A percentile compares a stretch with the other conserved stretches of the same genome.
Conservation (phyloP, 345 rosid species). For the Lenwebbia sp. region DNA sequence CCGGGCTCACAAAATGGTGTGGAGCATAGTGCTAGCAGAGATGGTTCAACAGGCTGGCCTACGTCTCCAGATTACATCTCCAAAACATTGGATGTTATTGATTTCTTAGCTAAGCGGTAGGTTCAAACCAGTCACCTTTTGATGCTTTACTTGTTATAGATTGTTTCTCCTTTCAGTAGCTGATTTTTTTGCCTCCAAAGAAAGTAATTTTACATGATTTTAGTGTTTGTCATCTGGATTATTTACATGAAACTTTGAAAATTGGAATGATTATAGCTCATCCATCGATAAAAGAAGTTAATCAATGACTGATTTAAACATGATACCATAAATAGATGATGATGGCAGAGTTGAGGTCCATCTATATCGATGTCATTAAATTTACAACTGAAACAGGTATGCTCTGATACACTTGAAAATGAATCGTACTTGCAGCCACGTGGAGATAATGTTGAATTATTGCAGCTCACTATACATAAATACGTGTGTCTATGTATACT, state of each 20-base stretch:
- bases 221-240: too few species aligned
- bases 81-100: constrained; percentile 48
- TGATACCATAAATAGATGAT: too few species aligned
- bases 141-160: neutral
- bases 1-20: constrained; percentile 79
- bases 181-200: neutral
- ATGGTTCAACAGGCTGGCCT: constrained; percentile 53
- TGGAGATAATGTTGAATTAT: neutral
- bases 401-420: neutral
- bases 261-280: too few species aligned
- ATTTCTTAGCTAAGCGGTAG: constrained; percentile 73
- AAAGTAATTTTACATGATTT: too few species aligned
- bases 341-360: neutral
- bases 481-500: neutral
- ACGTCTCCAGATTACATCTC: constrained; percentile 36
- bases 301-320: too few species aligned
- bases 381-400: neutral
- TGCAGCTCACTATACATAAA: neutral
- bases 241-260: too few species aligned
- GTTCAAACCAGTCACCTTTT: constrained; percentile 5
- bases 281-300: too few species aligned
- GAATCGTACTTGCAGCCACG: neutral
- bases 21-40: constrained; percentile 75
- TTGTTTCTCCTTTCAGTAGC: neutral
- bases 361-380: neutral